Conservation (phyloP, 2,329 filamentous ascomycete genomes). For the Ilyonectria robusta region DNA sequence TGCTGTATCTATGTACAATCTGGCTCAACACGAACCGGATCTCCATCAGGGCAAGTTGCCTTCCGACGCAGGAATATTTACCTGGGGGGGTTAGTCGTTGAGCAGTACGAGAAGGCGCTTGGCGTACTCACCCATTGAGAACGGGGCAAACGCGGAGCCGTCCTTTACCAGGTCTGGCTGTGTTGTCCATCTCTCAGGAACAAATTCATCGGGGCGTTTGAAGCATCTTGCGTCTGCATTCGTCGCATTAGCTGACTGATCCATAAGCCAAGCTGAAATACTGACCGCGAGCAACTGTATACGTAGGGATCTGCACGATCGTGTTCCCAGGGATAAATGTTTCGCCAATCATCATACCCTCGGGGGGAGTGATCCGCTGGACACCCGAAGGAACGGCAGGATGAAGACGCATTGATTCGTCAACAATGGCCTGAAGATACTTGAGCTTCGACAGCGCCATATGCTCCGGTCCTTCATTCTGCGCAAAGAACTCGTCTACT, state of each 20-base stretch:
- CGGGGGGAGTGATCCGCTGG: slow-evolving; percentile 54
- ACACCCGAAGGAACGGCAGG: slow-evolving; percentile 55
- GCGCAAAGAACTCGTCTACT: slow-evolving; percentile 41
- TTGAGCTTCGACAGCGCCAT: slow-evolving; percentile 41
- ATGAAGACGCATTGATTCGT: slow-evolving; percentile 57
- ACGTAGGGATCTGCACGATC: slow-evolving; percentile 36
- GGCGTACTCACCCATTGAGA: slow-evolving; percentile 46
- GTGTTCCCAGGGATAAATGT: slow-evolving; percentile 38
- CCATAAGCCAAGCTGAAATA: neutral
- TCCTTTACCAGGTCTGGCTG: slow-evolving; percentile 52
- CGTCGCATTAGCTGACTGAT: neutral
- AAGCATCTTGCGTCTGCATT: slow-evolving; percentile 45
- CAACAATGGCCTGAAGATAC: slow-evolving; percentile 55
- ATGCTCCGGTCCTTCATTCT: slow-evolving; percentile 31
- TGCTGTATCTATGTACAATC: slow-evolving; percentile 27
- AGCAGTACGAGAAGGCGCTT: too few relatives aligned
- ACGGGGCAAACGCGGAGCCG: slow-evolving; percentile 50
- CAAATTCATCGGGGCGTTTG: slow-evolving; percentile 48
- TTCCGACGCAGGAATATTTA: slow-evolving; percentile 35
- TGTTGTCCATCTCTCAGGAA: slow-evolving; percentile 57
- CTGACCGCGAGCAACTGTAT: slow-evolving; percentile 54
- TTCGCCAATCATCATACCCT: slow-evolving; percentile 49
- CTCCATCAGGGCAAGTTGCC: slow-evolving; percentile 40
- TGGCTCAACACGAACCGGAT: slow-evolving; percentile 29
- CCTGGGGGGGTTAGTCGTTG: slow-evolving; percentile 10